A percentile compares a stretch with the other conserved stretches of the same genome.
Conservation (phyloP, 225 moss, liverwort and hornwort species). For the Physcomitrium patens region DNA sequence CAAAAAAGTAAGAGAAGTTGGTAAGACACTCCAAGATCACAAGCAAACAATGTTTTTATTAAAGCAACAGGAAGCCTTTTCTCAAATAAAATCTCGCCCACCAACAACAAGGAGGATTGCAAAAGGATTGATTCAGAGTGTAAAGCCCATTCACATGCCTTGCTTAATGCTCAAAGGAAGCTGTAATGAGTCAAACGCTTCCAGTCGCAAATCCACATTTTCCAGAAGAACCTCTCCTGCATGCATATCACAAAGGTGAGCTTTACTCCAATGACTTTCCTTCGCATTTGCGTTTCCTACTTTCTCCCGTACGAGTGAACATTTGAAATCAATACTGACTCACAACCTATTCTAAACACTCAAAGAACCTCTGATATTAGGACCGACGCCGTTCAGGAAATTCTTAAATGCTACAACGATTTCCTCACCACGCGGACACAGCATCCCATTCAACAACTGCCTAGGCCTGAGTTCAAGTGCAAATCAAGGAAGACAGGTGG, state of each 20-base stretch:
- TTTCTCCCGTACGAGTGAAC: background rate
- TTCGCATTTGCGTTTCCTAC: background rate
- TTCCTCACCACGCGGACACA: background rate
- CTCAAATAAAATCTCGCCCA: constrained; percentile 14
- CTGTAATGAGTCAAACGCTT: constrained; percentile 92
- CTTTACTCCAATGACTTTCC: constrained; percentile 16
- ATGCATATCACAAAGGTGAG: constrained; percentile 31
- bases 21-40: constrained; percentile 17
- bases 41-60: background rate
- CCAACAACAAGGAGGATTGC: constrained; percentile 5
- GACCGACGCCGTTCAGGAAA: constrained; percentile 16
- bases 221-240: constrained; percentile 93
- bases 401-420: background rate
- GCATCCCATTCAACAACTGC: constrained; percentile 6
- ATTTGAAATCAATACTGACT: constrained; percentile 6
- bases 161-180: constrained; percentile 89
- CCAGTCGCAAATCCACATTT: constrained; percentile 92
- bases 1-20: constrained; percentile 18
- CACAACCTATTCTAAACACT: background rate
- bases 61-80: constrained; percentile 19
- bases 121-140: constrained; percentile 8
- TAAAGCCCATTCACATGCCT: constrained; percentile 55
- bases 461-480: background rate
- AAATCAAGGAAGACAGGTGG: constrained; percentile 1
- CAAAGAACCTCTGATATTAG: background rate